Conservation (phyloP, 2,329 filamentous ascomycete genomes). For the Metarhizium brunneum region DNA sequence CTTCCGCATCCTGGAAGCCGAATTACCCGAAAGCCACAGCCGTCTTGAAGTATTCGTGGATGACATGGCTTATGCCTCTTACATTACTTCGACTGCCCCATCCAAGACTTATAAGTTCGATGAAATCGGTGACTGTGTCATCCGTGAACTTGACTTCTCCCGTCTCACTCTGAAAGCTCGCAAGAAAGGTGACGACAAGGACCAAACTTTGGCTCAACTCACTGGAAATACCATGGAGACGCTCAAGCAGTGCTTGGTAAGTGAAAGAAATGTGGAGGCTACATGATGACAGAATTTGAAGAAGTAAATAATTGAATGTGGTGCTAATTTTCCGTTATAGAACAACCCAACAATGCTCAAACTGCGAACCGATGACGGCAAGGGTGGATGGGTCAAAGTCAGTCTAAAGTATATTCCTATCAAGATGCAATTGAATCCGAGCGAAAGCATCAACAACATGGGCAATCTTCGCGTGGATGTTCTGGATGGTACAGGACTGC, state of each 20-base stretch:
- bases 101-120: constrained; percentile 65
- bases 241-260: constrained; percentile 75
- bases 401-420: constrained; percentile 92
- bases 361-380: constrained; percentile 69
- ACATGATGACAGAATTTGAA: not conserved
- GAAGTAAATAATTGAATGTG: not conserved
- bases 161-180: constrained; percentile 81
- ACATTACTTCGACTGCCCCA: constrained; percentile 68
- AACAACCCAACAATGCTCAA: constrained; percentile 83
- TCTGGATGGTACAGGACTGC: constrained; percentile 77
- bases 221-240: constrained; percentile 80
- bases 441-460: constrained; percentile 98
- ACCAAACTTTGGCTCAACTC: constrained; percentile 72
- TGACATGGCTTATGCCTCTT: constrained; percentile 87
- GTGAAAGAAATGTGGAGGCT: constrained; percentile 18
- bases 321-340: constrained; percentile 27
- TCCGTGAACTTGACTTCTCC: constrained; percentile 95
- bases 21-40: constrained; percentile 66
- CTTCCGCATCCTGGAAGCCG: constrained; percentile 86
- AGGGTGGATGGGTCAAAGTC: constrained; percentile 72
- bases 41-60: constrained; percentile 87
- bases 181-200: constrained; percentile 67
- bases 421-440: constrained; percentile 86
- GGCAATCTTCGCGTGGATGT: constrained; percentile 91
- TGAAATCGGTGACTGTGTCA: constrained; percentile 90